phyloP scores from a whole-genome alignment of 257 asterid genomes.

The Lavandula angustifolia region DNA sequence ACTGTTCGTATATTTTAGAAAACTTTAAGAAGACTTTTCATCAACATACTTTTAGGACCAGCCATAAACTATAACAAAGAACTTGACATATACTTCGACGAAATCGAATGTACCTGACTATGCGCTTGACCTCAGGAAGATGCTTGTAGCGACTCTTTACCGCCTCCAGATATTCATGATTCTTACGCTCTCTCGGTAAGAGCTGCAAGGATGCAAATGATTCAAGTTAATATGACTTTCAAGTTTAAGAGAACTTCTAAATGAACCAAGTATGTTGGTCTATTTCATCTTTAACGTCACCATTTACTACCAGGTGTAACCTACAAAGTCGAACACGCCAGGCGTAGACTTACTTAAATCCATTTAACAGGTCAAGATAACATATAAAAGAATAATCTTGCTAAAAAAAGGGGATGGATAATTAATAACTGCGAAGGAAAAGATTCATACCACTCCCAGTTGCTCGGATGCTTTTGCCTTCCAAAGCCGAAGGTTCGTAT shows the following conservation, averaged over 20 bases:
- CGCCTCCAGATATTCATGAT: constrained; percentile 79
- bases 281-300: too few species aligned
- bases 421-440: constrained; percentile 14
- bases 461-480: constrained; percentile 98
- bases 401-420: too few species aligned
- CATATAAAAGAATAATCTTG: too few species aligned
- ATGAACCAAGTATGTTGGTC: too few species aligned
- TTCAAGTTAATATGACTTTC: constrained; percentile 12
- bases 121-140: constrained; percentile 88
- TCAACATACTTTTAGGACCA: too few species aligned
- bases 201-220: constrained; percentile 46
- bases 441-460: constrained; percentile 80
- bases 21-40: too few species aligned
- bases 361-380: not conserved
- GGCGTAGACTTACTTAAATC: not conserved
- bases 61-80: too few species aligned
- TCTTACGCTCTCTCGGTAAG: constrained; percentile 88
- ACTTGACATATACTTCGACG: not conserved
- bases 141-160: constrained; percentile 91
- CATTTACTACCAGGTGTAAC: too few species aligned
- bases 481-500: constrained; percentile 94
- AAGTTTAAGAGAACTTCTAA: too few species aligned
- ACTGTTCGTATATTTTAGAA: too few species aligned
- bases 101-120: constrained; percentile 61
- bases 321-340: too few species aligned